Base-by-base conservation (phyloP, 108 stramenopile species). In the Stephanodiscus triporus region DNA sequence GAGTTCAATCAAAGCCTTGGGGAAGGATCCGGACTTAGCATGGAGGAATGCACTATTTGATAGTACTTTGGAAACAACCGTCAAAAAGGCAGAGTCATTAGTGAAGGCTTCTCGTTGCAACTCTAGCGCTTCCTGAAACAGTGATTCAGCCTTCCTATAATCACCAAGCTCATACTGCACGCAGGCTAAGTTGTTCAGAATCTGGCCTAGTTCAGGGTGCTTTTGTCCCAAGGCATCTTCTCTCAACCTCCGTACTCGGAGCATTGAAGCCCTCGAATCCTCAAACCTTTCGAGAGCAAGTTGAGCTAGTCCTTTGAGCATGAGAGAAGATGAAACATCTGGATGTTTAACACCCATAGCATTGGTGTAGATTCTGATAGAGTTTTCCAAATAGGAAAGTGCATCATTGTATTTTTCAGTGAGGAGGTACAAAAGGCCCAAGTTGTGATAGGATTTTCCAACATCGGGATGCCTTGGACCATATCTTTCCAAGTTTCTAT, bases 1-100 rank as follows among this genome's bases (percentile, higher is more conserved):
- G 9, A 79, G 56, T 54, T 79, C 78, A 24, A 79, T 79, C 47
- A 79, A 59, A 26, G 78, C 78, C 59, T 79, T 79, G 19, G 78
- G 53, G 29, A 79, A 79, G 2, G 55, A 27, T 29, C 78, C 78
- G 40, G 36, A 72, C 64, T 79, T 79, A 19, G 78, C 78, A 61
- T 79, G 78, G 13, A 79, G 40, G 50, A 72, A 79, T 27, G 78
- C 78, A 56, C 72, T 72, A 37, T 79, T 79, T 20, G 48, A 63
- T 1, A 79, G 51, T 13, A 79, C 66, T 40, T 55, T 68, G 30
- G 78, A 79, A 14, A 79, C 78, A 50, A 58, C 27, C 14, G 68
- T 67, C 54, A 79, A 45, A 72, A 79, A 79, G 6, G 48, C 22
- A 54, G 70, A 66, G 3, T 79, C 71, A 16, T 71, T 72, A 4